Evolutionary conservation across 352 stramenopile species (phyloP), one percentile per base, ranked within the genome.

Genomic region (Aphanomyces stellatus): DNA sequence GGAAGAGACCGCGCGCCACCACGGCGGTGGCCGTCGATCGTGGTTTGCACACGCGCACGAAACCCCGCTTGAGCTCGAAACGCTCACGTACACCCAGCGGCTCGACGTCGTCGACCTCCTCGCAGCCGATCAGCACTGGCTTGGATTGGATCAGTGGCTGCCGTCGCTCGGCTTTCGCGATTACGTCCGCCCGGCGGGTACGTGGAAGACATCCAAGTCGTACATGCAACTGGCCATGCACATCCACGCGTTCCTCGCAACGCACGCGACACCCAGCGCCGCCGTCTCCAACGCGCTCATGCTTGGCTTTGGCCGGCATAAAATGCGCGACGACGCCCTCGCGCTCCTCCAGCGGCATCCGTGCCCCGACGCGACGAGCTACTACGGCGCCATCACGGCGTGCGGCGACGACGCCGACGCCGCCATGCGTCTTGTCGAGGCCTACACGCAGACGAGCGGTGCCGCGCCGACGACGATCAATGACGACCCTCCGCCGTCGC

Each of bases 81-180:
- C 49, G 49, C 22, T 67, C 11, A 41, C 60, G 8, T 10, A 15
- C 30, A 27, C 10, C 6, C 37, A 59, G 24, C 40, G 22, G 10
- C n/a, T 48, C 17, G 17, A 15, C 11, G 13, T 34, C 28, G 34
- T 57, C 25, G 41, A 42, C n/a, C 19, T n/a, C 8, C 51, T 67
- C 17, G 60, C 60, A n/a, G 28, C 60, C 11, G 60, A 59, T 46
- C 46, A 37, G n/a, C 33, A 49, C 3, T 67, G 60, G 60, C 48
- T 67, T 22, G 41, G 4, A 4, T 25, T 67, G 34, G n/a, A 67
- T 33, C 24, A 55, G 22, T 67, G 60, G 60, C 42, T 67, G 17
- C 60, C 60, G 13, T 42, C 48, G 4, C 49, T 67, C n/a, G 60
- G 60, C 1, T 67, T 48, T 25, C 30, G 15, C 28, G 60, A 67